Evolutionary conservation across 73 alveolate species (phyloP).

Genomic region (Urostyla sp.): DNA sequence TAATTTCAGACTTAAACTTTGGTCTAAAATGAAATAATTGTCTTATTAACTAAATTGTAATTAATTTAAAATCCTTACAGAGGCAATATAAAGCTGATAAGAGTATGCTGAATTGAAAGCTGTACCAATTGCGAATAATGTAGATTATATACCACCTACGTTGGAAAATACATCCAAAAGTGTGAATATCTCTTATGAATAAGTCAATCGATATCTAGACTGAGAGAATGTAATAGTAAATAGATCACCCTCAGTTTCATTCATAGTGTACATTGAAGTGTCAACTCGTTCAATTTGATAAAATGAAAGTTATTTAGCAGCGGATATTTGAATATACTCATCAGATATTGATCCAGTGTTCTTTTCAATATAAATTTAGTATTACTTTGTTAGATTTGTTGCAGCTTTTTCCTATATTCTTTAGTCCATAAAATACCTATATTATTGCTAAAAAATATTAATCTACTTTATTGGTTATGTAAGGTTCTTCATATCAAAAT

Average conservation of each 20-base stretch:
- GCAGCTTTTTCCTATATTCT: conserved; percentile 9
- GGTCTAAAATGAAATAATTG: conserved; percentile 40
- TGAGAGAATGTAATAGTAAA: neutral
- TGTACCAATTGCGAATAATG: conserved; percentile 24
- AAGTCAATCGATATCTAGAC: neutral
- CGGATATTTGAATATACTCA: conserved; percentile 1
- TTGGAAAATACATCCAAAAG: conserved; percentile 22
- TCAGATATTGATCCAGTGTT: conserved; percentile 9
- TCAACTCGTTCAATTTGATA: conserved; percentile 25
- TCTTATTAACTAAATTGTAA: too few species aligned
- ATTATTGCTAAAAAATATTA: neutral
- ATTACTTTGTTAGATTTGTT: neutral
- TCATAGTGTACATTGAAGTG: conserved; percentile 1
- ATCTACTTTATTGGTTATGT: conserved; percentile 25
- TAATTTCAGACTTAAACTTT: conserved; percentile 18
- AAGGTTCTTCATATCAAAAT: conserved; percentile 33
- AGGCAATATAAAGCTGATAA: conserved; percentile 14
- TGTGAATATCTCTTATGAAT: neutral
- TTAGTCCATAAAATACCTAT: conserved; percentile 26
- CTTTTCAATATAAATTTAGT: neutral
- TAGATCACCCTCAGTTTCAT: neutral
- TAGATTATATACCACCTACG: conserved; percentile 35
- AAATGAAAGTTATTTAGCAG: neutral
- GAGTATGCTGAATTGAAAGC: conserved; percentile 37
- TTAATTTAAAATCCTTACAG: too few species aligned